These are phyloP conservation scores for Fomes fomentarius DNA, from an alignment of 1,284 basidiomycete genomes.

Conservation along the genomic window DNA sequence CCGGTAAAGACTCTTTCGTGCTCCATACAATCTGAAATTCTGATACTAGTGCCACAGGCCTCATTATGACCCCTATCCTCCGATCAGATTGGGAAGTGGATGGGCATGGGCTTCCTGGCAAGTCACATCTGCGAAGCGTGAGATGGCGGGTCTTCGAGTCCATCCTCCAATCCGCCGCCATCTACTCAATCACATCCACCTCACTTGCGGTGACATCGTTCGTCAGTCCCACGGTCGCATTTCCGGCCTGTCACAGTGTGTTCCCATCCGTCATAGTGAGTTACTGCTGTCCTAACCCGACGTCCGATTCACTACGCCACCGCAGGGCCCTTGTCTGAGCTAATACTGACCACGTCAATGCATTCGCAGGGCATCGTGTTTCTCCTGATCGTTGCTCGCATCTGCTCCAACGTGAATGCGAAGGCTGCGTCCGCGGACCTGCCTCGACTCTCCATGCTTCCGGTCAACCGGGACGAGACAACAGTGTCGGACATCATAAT, in stretches of 20 bases:
- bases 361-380: slow-evolving; percentile 14
- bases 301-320: background rate
- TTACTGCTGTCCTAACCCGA: background rate
- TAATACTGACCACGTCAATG: background rate
- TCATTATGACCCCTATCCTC: slow-evolving; percentile 20
- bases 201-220: slow-evolving; percentile 18
- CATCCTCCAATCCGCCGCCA: slow-evolving; percentile 21
- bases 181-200: slow-evolving; percentile 19
- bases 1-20: background rate
- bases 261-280: slow-evolving; percentile 19
- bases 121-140: slow-evolving; percentile 1
- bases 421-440: background rate
- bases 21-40: background rate
- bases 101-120: slow-evolving; percentile 2
- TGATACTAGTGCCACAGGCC: background rate
- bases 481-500: background rate
- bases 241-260: slow-evolving; percentile 19
- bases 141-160: slow-evolving; percentile 18
- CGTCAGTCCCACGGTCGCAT: slow-evolving; percentile 18
- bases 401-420: slow-evolving; percentile 11
- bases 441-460: slow-evolving; percentile 7
- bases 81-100: slow-evolving; percentile 5
- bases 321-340: background rate
- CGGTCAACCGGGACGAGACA: background rate
- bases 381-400: slow-evolving; percentile 18